Evolutionary conservation across 768 basidiomycete genomes (phyloP), one percentile per base, ranked within the genome.

Genomic region (Sutorius australiensis): DNA sequence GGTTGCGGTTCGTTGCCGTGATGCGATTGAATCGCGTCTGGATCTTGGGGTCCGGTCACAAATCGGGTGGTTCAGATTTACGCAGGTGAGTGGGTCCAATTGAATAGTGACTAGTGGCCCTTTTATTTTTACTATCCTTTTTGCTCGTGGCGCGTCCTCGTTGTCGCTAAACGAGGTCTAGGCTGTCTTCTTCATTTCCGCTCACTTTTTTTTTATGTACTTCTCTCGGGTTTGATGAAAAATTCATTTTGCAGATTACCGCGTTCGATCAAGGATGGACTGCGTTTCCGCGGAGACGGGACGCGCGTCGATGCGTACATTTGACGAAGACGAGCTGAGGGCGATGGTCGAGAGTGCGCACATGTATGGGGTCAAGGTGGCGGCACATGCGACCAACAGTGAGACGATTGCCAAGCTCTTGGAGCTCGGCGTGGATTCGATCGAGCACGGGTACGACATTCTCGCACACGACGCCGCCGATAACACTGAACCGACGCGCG

Each of bases 331-430:
- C 8, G 83, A 83, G 61, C 58, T 82, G 27, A 54, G 67, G 33
- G 74, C 70, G 4, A 76, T 84, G 69, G 76, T 82, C n/a, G 62
- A 68, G 50, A 75, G 79, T 10, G 80, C 81, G 0, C 81, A 80
- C 58, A 62, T 63, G 5, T 68, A 75, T 43, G 80, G 78, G 12
- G 78, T 80, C 58, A 81, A 82, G 61, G 78, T 84, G 46, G 80
- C 81, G 3, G 80, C 78, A 0, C 85, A 86, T 62, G 75, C 80
- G 13, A 71, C 71, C 0, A 53, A 68, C 11, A 59, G 62, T 31
- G 51, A 59, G 9, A 70, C 68, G 31, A 71, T 80, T 5, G 63
- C 72, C 14, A 61, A 62, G 6, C 63, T 78, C 9, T 33, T 55
- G 51, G 19, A 17, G 21, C 19, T 62, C 28, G 60, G 62, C 31